Conservation (phyloP, 441 rosid genomes). For the Erysimum cheiri region DNA sequence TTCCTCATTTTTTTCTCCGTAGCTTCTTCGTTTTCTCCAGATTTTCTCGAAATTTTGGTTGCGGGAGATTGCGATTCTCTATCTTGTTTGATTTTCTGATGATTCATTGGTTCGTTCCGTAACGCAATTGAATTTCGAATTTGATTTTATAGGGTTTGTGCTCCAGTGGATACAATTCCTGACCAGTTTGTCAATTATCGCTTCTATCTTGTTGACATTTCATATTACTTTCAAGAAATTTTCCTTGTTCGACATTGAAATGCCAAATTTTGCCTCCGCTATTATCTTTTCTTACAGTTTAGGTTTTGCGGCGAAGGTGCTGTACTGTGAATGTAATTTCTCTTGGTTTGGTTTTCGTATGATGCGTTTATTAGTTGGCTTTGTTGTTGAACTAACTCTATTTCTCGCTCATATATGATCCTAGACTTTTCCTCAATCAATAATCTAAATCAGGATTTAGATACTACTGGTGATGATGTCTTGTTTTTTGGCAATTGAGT, state of each 20-base stretch:
- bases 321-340: background rate
- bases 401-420: background rate
- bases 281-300: slow-evolving; percentile 1
- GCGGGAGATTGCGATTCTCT: background rate
- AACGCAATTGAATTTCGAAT: background rate
- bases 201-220: background rate
- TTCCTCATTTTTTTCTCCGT: background rate
- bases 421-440: background rate
- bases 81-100: background rate
- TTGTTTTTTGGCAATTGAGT: background rate
- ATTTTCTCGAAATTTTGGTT: slow-evolving; percentile 7
- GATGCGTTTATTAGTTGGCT: background rate
- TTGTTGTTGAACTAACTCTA: background rate
- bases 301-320: background rate
- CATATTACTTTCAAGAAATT: background rate
- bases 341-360: background rate
- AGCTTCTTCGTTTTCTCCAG: background rate
- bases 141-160: slow-evolving; percentile 18
- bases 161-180: background rate
- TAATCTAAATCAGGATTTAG: background rate
- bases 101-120: background rate
- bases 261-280: background rate
- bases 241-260: background rate
- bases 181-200: slow-evolving; percentile 13
- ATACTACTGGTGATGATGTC: background rate